Conservation (phyloP, 2,329 filamentous ascomycete species). For the Ceratocystis ficicola region DNA sequence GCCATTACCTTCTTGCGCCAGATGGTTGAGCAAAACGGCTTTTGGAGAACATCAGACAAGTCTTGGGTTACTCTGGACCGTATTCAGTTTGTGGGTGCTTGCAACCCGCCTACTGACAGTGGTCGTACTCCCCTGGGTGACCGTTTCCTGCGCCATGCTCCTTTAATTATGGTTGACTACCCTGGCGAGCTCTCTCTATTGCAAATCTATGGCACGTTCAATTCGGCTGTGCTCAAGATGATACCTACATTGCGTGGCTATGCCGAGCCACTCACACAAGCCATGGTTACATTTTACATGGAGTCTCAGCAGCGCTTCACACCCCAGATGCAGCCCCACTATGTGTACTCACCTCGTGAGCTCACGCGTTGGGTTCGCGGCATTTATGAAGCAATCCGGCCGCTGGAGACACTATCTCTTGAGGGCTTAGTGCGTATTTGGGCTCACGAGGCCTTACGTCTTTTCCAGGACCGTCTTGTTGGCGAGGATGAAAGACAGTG, state of each 20-base stretch:
- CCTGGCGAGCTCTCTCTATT: conserved; percentile 86
- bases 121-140: conserved; percentile 89
- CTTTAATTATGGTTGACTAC: conserved; percentile 99
- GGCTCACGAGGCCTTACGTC: conserved; percentile 88
- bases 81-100: conserved; percentile 97
- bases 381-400: conserved; percentile 91
- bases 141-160: conserved; percentile 88
- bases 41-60: conserved; percentile 96
- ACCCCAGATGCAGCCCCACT: conserved; percentile 92
- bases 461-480: conserved; percentile 96
- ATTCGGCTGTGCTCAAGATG: conserved; percentile 89
- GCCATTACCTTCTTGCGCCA: conserved; percentile 96
- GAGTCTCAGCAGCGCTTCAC: conserved; percentile 93
- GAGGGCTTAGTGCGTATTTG: conserved; percentile 94
- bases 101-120: conserved; percentile 94
- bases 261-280: conserved; percentile 81
- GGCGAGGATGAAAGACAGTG: conserved; percentile 87
- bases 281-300: conserved; percentile 94
- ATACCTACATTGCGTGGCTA: conserved; percentile 91
- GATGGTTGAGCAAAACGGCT: conserved; percentile 95
- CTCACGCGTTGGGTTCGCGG: conserved; percentile 95
- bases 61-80: conserved; percentile 95
- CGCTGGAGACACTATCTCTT: conserved; percentile 72
- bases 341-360: conserved; percentile 98
- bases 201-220: conserved; percentile 99